phyloP scores from a whole-genome alignment of 495 filamentous ascomycete genomes.

The Podospora conica region DNA sequence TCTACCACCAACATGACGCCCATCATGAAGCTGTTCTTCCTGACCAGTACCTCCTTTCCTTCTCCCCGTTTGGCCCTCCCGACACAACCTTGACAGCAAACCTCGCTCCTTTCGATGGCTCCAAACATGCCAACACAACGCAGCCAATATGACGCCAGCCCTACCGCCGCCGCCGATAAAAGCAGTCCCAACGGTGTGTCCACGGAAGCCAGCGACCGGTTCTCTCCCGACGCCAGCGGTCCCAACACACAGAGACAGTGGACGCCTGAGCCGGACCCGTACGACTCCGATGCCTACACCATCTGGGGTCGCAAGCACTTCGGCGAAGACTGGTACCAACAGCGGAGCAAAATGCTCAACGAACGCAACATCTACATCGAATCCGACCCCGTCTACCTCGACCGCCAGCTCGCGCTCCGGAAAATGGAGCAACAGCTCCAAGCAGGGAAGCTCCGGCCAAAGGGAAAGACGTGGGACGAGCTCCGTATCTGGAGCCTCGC shows the following conservation, averaged over 20 bases:
- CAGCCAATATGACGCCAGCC: no score
- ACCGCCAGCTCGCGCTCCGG: slow-evolving; percentile 9
- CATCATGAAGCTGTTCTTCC: no score
- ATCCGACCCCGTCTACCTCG: slow-evolving; percentile 4
- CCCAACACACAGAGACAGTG: slow-evolving; percentile 4
- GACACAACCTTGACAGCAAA: no score
- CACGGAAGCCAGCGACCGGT: not conserved
- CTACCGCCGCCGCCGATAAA: no score
- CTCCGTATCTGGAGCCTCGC: not conserved
- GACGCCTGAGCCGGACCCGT: slow-evolving; percentile 15
- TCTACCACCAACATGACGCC: no score
- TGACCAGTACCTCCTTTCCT: no score
- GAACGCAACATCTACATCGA: slow-evolving; percentile 11
- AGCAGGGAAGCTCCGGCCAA: not conserved
- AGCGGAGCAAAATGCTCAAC: slow-evolving; percentile 10
- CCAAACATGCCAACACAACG: no score
- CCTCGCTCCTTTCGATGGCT: no score
- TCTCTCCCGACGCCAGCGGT: not conserved
- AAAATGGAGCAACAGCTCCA: slow-evolving; percentile 1
- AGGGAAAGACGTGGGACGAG: not conserved
- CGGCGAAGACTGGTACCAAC: slow-evolving; percentile 13
- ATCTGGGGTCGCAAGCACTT: slow-evolving; percentile 15
- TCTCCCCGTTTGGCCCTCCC: no score
- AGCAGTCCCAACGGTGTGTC: not conserved
- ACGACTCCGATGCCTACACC: slow-evolving; percentile 4